These are phyloP conservation scores for Beauveria brongniartii DNA, from an alignment of 2,329 filamentous ascomycete genomes.

Conservation along the genomic window DNA sequence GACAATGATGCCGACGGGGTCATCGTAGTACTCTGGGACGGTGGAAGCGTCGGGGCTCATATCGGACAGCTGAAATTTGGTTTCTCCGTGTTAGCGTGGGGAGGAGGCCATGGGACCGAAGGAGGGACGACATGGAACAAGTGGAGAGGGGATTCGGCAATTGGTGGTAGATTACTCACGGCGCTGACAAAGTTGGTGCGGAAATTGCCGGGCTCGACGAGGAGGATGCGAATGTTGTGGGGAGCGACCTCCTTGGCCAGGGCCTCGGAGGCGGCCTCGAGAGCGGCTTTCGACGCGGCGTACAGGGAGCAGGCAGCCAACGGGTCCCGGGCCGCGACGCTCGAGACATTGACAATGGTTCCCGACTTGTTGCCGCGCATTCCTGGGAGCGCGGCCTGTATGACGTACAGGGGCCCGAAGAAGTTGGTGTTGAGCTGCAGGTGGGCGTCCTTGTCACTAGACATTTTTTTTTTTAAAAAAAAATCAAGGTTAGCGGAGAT, in stretches of 20 bases:
- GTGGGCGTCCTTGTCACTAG: constrained; percentile 30
- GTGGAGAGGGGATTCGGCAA: too few relatives aligned
- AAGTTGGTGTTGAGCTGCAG: constrained; percentile 40
- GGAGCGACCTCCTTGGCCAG: constrained; percentile 34
- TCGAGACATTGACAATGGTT: constrained; percentile 38
- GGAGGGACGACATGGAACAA: not conserved
- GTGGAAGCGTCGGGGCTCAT: constrained; percentile 16
- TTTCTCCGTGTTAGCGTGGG: not conserved
- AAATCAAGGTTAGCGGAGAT: not conserved
- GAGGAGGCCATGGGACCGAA: too few relatives aligned
- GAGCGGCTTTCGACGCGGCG: constrained; percentile 36
- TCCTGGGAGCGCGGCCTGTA: constrained; percentile 37
- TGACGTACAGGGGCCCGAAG: constrained; percentile 39
- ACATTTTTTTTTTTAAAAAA: too few relatives aligned
- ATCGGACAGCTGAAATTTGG: not conserved
- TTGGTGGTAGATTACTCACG: not conserved
- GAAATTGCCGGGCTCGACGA: constrained; percentile 43
- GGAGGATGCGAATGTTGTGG: constrained; percentile 34
- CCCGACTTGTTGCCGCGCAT: constrained; percentile 34
- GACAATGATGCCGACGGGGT: constrained; percentile 18
- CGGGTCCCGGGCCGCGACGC: constrained; percentile 32
- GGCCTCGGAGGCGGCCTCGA: constrained; percentile 33
- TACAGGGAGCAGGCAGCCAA: constrained; percentile 35
- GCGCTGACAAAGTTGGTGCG: constrained; percentile 37
- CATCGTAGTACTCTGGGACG: constrained; percentile 21